Conservation (phyloP, 495 filamentous ascomycete genomes). For the Cenococcum geophilum region DNA sequence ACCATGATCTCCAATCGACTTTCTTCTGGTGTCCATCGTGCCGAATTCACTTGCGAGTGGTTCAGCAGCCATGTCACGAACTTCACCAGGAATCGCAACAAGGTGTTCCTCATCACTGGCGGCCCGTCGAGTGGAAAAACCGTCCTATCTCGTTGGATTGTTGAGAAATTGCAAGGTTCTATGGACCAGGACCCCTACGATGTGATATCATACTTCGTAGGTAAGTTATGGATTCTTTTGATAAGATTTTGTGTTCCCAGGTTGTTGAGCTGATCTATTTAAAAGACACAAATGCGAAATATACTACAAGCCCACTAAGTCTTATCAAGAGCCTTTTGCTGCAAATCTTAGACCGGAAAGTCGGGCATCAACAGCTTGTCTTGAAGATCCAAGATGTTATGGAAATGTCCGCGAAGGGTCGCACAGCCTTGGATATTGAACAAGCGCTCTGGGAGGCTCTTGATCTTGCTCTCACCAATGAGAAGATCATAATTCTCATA, state of each 20-base stretch:
- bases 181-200: conserved; percentile 49
- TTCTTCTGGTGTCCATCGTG: conserved; percentile 37
- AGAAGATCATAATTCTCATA: conserved; percentile 19
- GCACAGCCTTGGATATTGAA: conserved; percentile 11
- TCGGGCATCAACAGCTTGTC: conserved; percentile 16
- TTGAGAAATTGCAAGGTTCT: conserved; percentile 53
- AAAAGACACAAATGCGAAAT: conserved; percentile 20
- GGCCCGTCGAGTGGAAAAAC: conserved; percentile 54
- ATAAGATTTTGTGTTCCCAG: neutral
- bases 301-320: conserved; percentile 17
- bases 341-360: conserved; percentile 24
- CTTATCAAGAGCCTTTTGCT: conserved; percentile 25
- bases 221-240: conserved; percentile 31
- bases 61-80: conserved; percentile 49
- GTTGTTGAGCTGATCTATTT: neutral
- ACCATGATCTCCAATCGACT: conserved; percentile 50
- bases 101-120: conserved; percentile 51
- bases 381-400: conserved; percentile 13
- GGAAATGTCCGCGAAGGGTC: conserved; percentile 8
- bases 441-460: conserved; percentile 47
- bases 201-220: conserved; percentile 49
- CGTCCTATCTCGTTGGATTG: conserved; percentile 53
- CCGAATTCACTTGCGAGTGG: conserved; percentile 60
- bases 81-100: conserved; percentile 47
- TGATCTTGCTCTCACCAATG: conserved; percentile 16